A percentile compares a stretch with the other conserved stretches of the same genome.
Evolutionary conservation across 1,284 basidiomycete species (phyloP).

Genomic region (Leccinum pallidistipes): DNA sequence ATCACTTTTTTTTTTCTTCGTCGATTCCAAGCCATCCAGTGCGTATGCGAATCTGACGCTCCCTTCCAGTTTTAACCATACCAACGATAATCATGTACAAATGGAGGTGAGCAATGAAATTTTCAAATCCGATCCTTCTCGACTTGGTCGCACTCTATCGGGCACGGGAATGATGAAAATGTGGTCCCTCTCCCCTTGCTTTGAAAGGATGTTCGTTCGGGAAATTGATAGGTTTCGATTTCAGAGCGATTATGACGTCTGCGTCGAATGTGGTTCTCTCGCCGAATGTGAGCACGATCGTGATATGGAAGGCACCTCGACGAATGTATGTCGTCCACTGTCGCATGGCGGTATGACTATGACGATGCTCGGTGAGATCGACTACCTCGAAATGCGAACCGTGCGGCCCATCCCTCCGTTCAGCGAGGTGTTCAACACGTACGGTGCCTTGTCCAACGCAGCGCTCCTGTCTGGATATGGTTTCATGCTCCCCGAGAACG

Average conservation of each 20-base stretch:
- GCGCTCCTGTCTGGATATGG: constrained; percentile 33
- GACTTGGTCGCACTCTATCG: constrained; percentile 24
- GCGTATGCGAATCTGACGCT: constrained; percentile 13
- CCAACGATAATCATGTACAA: constrained; percentile 71
- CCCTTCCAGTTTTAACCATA: constrained; percentile 76
- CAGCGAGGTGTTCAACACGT: constrained; percentile 83
- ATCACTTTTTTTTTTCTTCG: not conserved
- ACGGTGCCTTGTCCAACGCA: constrained; percentile 52
- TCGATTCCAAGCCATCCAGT: not conserved
- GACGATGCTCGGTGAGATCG: constrained; percentile 28
- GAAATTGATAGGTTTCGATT: constrained; percentile 18
- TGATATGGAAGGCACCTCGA: constrained; percentile 14
- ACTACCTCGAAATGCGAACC: constrained; percentile 67
- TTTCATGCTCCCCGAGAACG: constrained; percentile 38
- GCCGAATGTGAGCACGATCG: constrained; percentile 73
- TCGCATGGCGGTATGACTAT: constrained; percentile 5
- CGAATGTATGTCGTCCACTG: constrained; percentile 11
- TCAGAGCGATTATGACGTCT: constrained; percentile 84
- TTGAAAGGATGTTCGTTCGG: constrained; percentile 3
- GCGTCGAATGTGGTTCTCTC: constrained; percentile 76
- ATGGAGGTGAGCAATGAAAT: constrained; percentile 56
- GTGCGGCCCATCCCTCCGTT: constrained; percentile 50
- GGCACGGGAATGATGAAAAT: constrained; percentile 2
- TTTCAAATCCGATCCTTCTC: constrained; percentile 18
- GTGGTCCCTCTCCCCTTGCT: constrained; percentile 1